Percentiles rank a stretch among this genome's conserved stretches.
phyloP scores from a whole-genome alignment of 2,329 filamentous ascomycete genomes.

The Cercospora berteroae region DNA sequence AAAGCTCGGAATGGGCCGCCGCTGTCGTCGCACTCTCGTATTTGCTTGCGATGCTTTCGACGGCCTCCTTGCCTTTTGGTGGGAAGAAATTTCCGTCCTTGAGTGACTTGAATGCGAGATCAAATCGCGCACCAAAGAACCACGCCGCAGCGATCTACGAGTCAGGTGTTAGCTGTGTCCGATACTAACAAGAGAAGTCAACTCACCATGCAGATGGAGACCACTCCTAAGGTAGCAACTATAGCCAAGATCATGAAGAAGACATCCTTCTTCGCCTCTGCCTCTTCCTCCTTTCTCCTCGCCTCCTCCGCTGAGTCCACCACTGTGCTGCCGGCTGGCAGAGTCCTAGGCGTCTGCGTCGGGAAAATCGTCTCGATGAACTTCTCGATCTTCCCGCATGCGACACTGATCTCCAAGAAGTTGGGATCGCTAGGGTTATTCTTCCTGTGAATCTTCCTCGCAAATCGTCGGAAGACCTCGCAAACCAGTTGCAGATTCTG shows the following conservation, averaged over 20 bases:
- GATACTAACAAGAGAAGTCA: background rate
- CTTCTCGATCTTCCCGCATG: constrained; percentile 90
- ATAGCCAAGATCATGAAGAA: constrained; percentile 66
- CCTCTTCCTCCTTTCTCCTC: constrained; percentile 52
- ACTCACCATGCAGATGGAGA: constrained; percentile 78
- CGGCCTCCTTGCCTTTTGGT: constrained; percentile 20
- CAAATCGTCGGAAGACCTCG: constrained; percentile 75
- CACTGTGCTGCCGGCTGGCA: constrained; percentile 30
- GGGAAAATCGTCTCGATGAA: constrained; percentile 95
- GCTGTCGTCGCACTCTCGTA: constrained; percentile 16
- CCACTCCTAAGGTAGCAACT: constrained; percentile 64
- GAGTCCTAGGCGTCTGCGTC: constrained; percentile 66
- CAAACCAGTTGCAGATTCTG: constrained; percentile 83
- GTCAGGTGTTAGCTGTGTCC: constrained; percentile 11
- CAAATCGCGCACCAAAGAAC: constrained; percentile 78
- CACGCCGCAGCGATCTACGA: constrained; percentile 73
- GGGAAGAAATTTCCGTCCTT: constrained; percentile 42
- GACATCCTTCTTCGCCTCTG: constrained; percentile 55
- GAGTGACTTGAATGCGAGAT: constrained; percentile 62
- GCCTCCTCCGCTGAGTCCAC: constrained; percentile 55
- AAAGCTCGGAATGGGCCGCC: constrained; percentile 30
- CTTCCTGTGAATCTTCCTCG: constrained; percentile 82
- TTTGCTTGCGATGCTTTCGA: constrained; percentile 18
- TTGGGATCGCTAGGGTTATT: constrained; percentile 92
- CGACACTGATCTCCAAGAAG: constrained; percentile 85